Percentiles rank a stretch among this genome's conserved stretches.
Evolutionary conservation across 768 basidiomycete species (phyloP).

Genomic region (Tylopilus balloui): DNA sequence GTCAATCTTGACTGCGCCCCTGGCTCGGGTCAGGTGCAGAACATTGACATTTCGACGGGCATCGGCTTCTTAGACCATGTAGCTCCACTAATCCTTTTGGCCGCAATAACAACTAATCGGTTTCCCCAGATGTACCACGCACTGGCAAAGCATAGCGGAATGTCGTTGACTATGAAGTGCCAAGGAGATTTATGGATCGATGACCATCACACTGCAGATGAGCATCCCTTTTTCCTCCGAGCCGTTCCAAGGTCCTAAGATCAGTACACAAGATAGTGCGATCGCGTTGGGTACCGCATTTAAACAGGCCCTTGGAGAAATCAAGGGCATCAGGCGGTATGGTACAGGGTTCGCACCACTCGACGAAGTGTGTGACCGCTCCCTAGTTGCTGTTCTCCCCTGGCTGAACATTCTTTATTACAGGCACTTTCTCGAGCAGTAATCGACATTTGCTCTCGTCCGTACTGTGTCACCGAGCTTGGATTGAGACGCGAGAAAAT

Average conservation of each 20-base stretch:
- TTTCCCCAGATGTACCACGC: conserved; percentile 88
- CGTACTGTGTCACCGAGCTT: conserved; percentile 91
- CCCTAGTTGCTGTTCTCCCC: background rate
- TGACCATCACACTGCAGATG: conserved; percentile 99
- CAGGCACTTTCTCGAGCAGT: conserved; percentile 95
- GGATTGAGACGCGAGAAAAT: conserved; percentile 86
- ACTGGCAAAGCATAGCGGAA: conserved; percentile 92
- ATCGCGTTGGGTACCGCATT: conserved; percentile 87
- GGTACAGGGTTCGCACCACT: conserved; percentile 96
- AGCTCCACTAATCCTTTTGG: conserved; percentile 12
- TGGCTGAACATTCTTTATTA: conserved; percentile 1
- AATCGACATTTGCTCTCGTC: conserved; percentile 96
- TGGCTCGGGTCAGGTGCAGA: conserved; percentile 56
- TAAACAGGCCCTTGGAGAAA: conserved; percentile 91
- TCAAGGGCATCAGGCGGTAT: conserved; percentile 90
- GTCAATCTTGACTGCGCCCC: conserved; percentile 79
- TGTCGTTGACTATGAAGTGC: conserved; percentile 88
- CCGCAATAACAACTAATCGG: background rate
- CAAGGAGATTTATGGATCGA: conserved; percentile 96
- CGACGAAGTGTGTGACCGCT: conserved; percentile 68
- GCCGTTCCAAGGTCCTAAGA: conserved; percentile 8
- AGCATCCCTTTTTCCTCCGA: conserved; percentile 38
- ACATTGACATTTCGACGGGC: conserved; percentile 84
- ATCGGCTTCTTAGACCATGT: conserved; percentile 99
- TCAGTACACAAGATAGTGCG: conserved; percentile 72